These are phyloP conservation scores for Candida albicans DNA, from an alignment of 1,139 yeast species.

Conservation along the genomic window DNA sequence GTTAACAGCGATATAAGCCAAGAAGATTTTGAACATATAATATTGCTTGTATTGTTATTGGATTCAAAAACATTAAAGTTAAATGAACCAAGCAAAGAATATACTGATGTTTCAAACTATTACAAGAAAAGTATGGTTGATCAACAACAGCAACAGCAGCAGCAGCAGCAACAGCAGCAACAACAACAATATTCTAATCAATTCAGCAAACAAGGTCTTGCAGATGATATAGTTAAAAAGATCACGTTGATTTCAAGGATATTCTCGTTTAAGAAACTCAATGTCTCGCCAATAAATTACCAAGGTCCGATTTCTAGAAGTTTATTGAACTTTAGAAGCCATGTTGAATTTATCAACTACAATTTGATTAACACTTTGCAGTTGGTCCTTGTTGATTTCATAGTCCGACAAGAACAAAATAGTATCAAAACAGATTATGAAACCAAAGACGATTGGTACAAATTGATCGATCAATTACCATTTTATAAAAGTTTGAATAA, in stretches of 20 bases:
- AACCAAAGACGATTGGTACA: conserved; percentile 55
- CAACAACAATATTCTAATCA: no score
- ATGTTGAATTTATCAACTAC: conserved; percentile 52
- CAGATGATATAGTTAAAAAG: conserved; percentile 30
- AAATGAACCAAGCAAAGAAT: conserved; percentile 32
- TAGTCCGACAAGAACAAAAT: conserved; percentile 55
- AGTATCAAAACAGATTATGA: conserved; percentile 36
- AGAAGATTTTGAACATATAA: conserved; percentile 32
- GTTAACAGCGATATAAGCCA: neutral
- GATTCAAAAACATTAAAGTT: conserved; percentile 31
- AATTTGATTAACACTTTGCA: conserved; percentile 58
- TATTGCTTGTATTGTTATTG: conserved; percentile 48
- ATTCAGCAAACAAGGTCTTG: conserved; percentile 22
- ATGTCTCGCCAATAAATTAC: conserved; percentile 57
- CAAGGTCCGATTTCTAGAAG: conserved; percentile 71
- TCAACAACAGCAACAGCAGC: no score
- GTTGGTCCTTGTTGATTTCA: conserved; percentile 49
- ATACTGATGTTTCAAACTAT: conserved; percentile 34
- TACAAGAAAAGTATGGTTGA: conserved; percentile 24
- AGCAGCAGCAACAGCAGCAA: no score
- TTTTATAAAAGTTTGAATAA: conserved; percentile 51
- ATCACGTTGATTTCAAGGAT: conserved; percentile 57
- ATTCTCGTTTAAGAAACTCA: conserved; percentile 53
- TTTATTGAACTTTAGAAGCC: conserved; percentile 66
- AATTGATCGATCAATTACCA: conserved; percentile 59